phyloP scores from a whole-genome alignment of 148 eudicot genomes.

The Rhododendron molle region DNA sequence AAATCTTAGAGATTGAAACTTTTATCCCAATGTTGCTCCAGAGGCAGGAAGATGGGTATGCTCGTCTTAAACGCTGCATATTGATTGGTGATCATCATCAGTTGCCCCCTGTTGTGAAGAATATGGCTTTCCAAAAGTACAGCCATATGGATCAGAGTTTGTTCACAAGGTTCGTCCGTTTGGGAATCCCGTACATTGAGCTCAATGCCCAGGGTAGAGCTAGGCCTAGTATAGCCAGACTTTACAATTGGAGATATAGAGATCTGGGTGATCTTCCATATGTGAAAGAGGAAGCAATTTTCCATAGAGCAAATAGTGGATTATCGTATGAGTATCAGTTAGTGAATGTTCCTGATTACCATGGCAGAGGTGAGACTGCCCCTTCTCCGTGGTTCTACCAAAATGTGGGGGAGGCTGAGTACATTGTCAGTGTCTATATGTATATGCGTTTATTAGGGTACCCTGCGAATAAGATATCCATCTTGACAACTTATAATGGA shows the following conservation, averaged over 20 bases:
- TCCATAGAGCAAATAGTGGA: slow-evolving; percentile 86
- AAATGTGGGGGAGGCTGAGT: slow-evolving; percentile 98
- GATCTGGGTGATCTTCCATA: slow-evolving; percentile 89
- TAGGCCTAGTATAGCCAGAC: slow-evolving; percentile 88
- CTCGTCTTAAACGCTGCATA: slow-evolving; percentile 96
- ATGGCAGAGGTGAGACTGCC: slow-evolving; percentile 87
- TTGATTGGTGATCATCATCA: slow-evolving; percentile 99
- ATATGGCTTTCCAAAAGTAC: slow-evolving; percentile 99
- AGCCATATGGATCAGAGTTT: slow-evolving; percentile 99
- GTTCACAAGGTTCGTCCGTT: slow-evolving; percentile 92
- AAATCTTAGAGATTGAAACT: slow-evolving; percentile 94
- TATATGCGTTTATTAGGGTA: slow-evolving; percentile 95
- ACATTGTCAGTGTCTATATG: slow-evolving; percentile 85
- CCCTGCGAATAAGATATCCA: slow-evolving; percentile 94
- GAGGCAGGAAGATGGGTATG: slow-evolving; percentile 96
- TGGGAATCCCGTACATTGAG: slow-evolving; percentile 94
- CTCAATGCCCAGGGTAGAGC: slow-evolving; percentile 99
- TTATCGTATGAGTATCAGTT: slow-evolving; percentile 89
- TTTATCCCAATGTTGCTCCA: slow-evolving; percentile 99
- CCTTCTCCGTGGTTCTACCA: slow-evolving; percentile 99
- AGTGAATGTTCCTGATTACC: slow-evolving; percentile 90
- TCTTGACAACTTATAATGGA: slow-evolving; percentile 94
- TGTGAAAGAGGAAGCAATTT: slow-evolving; percentile 64
- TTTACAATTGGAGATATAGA: slow-evolving; percentile 96
- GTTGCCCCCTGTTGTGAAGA: slow-evolving; percentile 97